Evolutionary conservation across 2,329 filamentous ascomycete genomes (phyloP).

Genomic region (Raffaelea ambrosiae): DNA sequence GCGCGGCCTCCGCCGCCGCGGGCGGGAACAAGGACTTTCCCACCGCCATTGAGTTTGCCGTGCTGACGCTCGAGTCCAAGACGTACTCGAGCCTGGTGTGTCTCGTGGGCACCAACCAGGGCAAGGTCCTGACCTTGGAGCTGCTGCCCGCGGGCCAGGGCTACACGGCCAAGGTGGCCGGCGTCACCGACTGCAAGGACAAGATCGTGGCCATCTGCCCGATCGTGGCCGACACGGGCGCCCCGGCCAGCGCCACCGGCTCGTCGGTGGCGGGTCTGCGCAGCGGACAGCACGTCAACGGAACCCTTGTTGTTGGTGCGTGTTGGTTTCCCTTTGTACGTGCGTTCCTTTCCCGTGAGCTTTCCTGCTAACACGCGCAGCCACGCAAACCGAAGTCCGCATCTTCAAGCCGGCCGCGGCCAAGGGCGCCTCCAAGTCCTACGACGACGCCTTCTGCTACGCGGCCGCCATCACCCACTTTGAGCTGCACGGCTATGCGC

Average conservation of each 20-base stretch:
- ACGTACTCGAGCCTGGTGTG: constrained; percentile 90
- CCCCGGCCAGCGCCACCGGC: constrained; percentile 67
- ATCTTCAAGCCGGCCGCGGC: constrained; percentile 77
- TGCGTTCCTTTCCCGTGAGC: background rate
- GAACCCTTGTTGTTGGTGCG: constrained; percentile 67
- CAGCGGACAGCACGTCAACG: constrained; percentile 66
- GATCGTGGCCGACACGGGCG: constrained; percentile 70
- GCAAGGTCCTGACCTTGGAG: constrained; percentile 84
- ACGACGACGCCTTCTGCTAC: constrained; percentile 76
- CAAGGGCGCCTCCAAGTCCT: constrained; percentile 88
- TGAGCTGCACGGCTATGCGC: constrained; percentile 64
- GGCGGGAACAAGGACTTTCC: constrained; percentile 56
- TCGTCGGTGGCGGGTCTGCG: constrained; percentile 67
- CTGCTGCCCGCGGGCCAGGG: constrained; percentile 66
- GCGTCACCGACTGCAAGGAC: constrained; percentile 58
- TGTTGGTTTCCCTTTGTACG: background rate
- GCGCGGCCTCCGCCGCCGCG: constrained; percentile 18
- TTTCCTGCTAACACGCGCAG: constrained; percentile 31
- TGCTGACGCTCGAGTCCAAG: constrained; percentile 89
- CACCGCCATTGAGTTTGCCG: constrained; percentile 78
- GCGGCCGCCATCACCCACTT: constrained; percentile 69
- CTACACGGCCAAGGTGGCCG: constrained; percentile 66
- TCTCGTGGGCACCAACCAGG: constrained; percentile 81
- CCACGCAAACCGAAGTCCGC: constrained; percentile 64
- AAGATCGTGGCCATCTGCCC: constrained; percentile 68